Evolutionary conservation across 2,329 filamentous ascomycete species (phyloP).

Genomic region (Ceratocystis destructans): DNA sequence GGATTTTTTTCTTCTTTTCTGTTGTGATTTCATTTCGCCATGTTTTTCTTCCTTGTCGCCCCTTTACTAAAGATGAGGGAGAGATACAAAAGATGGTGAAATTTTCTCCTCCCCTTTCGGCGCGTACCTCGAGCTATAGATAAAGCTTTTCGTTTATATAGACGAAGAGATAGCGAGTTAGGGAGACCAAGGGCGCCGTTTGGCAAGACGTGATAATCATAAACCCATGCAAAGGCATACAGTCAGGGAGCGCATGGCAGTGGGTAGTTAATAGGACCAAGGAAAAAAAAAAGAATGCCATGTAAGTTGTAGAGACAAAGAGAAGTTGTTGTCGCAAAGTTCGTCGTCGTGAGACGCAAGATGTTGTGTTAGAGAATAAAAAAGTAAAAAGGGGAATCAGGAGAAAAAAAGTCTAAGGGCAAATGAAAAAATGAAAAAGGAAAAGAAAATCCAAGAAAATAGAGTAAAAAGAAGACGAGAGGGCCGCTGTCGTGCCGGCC

Average conservation of each 20-base stretch:
- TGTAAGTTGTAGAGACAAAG: background rate
- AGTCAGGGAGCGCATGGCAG: background rate
- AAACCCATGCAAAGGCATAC: conserved; percentile 10
- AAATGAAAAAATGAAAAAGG: conserved; percentile 19
- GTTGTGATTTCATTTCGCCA: too few relatives aligned
- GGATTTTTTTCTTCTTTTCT: too few relatives aligned
- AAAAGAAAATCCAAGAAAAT: conserved; percentile 3
- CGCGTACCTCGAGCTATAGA: background rate
- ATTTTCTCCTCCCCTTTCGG: conserved; percentile 8
- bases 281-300: background rate
- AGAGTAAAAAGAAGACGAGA: background rate
- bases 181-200: conserved; percentile 1
- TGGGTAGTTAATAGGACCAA: background rate
- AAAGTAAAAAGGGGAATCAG: conserved; percentile 14
- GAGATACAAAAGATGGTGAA: too few relatives aligned
- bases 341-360: conserved; percentile 17
- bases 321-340: background rate
- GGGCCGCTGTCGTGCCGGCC: background rate
- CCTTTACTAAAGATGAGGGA: too few relatives aligned
- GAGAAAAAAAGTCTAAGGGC: conserved; percentile 11
- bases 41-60: too few relatives aligned
- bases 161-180: too few relatives aligned
- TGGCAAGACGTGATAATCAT: conserved; percentile 9
- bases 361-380: conserved; percentile 1
- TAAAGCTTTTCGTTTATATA: too few relatives aligned